Percentiles rank a stretch among this genome's conserved stretches.
Evolutionary conservation across 257 asterid species (phyloP).

Genomic region (Voacanga thouarsii): DNA sequence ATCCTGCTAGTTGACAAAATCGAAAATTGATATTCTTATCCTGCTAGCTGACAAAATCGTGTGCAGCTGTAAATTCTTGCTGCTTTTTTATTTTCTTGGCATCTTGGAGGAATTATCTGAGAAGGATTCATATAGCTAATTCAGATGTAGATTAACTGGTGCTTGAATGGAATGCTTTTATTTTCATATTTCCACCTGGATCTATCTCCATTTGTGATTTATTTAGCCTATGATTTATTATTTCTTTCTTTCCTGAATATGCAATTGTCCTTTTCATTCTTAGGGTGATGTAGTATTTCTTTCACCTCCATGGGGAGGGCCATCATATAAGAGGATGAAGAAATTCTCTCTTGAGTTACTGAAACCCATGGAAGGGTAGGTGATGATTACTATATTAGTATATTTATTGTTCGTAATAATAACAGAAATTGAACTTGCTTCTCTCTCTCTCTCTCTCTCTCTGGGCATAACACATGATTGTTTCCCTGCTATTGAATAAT

Average conservation of each 20-base stretch:
- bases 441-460: background rate
- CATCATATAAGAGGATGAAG: conserved; percentile 52
- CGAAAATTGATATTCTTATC: background rate
- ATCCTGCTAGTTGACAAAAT: background rate
- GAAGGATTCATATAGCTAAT: background rate
- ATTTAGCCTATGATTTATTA: background rate
- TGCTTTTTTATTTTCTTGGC: background rate
- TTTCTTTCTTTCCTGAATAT: conserved; percentile 7
- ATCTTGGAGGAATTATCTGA: background rate
- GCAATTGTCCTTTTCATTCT: conserved; percentile 21
- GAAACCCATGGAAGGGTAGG: conserved; percentile 89
- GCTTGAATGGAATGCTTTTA: background rate
- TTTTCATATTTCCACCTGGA: background rate
- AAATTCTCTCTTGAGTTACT: conserved; percentile 60
- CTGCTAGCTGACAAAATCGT: background rate
- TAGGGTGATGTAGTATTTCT: conserved; percentile 88
- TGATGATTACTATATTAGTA: background rate
- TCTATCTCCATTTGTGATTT: background rate
- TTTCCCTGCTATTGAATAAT: background rate
- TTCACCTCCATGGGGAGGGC: conserved; percentile 99
- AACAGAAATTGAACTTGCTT: background rate
- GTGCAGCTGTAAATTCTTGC: background rate
- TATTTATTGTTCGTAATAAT: background rate
- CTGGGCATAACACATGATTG: background rate
- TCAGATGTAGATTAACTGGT: background rate